Evolutionary conservation across 805 yeast species (phyloP).

Genomic region (Yarrowia sp.): DNA sequence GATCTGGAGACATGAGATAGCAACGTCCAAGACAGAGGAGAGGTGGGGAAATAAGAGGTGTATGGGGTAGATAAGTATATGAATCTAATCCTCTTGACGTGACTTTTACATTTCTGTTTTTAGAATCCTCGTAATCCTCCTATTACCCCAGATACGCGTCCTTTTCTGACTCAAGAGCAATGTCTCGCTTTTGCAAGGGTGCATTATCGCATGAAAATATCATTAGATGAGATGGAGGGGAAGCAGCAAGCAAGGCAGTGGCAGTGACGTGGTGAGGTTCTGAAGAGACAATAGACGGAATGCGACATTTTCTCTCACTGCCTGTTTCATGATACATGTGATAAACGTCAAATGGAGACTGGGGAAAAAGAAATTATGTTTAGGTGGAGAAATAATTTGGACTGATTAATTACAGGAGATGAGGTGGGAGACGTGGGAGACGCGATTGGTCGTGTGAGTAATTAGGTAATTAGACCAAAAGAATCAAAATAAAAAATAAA

Average conservation of each 20-base stretch:
- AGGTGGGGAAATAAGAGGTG: neutral
- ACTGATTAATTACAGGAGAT: too few relatives aligned
- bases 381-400: too few relatives aligned
- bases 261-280: neutral
- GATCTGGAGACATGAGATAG: neutral
- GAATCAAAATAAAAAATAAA: too few relatives aligned
- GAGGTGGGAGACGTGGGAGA: too few relatives aligned
- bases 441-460: too few relatives aligned
- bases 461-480: too few relatives aligned
- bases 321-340: neutral
- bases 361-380: neutral
- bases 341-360: neutral
- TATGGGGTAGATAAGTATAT: neutral
- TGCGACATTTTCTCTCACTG: neutral
- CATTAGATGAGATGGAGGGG: neutral
- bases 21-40: neutral
- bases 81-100: neutral
- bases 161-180: neutral
- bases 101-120: neutral
- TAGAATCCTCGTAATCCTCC: neutral
- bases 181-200: neutral
- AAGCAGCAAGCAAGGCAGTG: neutral
- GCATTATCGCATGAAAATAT: neutral
- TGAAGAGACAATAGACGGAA: neutral
- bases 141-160: neutral